Conservation (phyloP, 495 filamentous ascomycete genomes). For the Trichoderma asperelloides region DNA sequence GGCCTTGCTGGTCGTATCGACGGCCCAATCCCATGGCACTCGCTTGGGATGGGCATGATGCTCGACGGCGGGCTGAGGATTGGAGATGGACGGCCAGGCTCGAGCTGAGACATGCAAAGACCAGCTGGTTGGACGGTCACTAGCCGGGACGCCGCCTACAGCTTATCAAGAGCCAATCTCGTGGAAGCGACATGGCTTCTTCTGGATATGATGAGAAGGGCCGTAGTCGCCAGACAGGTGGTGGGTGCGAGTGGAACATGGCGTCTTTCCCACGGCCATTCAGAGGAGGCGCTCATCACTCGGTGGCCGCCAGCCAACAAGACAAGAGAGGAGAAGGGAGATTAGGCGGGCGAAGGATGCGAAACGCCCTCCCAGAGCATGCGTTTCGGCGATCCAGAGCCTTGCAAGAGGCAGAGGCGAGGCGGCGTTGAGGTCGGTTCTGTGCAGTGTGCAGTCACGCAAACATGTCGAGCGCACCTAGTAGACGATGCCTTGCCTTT, state of each 20-base stretch:
- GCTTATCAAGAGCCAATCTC: neutral
- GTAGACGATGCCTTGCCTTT: no score
- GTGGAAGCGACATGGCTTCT: neutral
- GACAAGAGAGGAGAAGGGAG: neutral
- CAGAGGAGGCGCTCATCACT: neutral
- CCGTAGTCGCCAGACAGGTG: neutral
- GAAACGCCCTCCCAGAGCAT: neutral
- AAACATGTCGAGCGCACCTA: no score
- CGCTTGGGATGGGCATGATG: neutral
- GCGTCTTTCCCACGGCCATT: neutral
- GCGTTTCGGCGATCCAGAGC: neutral
- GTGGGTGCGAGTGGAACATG: constrained; percentile 7
- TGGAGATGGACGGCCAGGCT: neutral
- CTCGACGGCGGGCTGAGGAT: neutral
- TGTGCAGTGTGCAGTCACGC: no score
- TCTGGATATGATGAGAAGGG: neutral
- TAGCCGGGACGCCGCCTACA: neutral
- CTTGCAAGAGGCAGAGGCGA: neutral
- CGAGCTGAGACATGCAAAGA: neutral
- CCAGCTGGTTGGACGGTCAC: neutral
- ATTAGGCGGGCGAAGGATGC: neutral
- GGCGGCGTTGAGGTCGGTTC: no score
- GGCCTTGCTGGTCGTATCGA: neutral
- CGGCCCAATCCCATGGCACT: neutral
- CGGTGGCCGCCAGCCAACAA: neutral